Evolutionary conservation across 2,329 filamentous ascomycete species (phyloP), one percentile per base, ranked within the genome.

Genomic region (Penicillium thymicola): DNA sequence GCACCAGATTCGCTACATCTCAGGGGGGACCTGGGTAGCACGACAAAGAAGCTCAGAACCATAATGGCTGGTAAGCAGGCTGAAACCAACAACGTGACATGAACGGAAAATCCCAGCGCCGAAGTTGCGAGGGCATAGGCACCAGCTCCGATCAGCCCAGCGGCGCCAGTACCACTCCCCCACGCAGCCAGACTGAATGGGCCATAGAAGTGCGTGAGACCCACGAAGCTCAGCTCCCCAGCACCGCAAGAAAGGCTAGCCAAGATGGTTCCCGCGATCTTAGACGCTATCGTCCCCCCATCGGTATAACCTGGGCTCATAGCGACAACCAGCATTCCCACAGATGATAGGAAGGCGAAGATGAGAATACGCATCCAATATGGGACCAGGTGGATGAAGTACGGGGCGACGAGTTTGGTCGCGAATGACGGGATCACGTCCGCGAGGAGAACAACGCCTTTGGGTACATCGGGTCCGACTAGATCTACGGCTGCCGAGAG

Each of bases 401-500:
- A 97, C 0, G 94, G 94, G 0, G 90, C 91, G 67, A 91, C 78
- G 47, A 97, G 83, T 74, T 97, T 97, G 49, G 89, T 90, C 53
- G 89, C 73, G 75, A 99, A 96, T 11, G 90, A 92, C 2, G 94
- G 94, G 23, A 96, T 80, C 53, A 97, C 91, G 73, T 97, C 92
- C 72, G 92, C 92, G 60, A 97, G 89, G 53, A 97, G 87, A 54
- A 99, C 93, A 55, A 95, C 84, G 65, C 90, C 91, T 74, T 97
- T 97, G 48, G 94, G 94, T 1, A 97, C 82, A 62, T 80, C 74
- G 32, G 90, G 88, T 36, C 93, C 93, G 66, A 97, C 94, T 59
- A 99, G 89, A 70, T 99, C 94, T 67, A 97, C 89, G 4, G 94
- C 94, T 36, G 94, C 90, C 30, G 92, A 95, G 68, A 99, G 88